Conservation (phyloP, 2,329 filamentous ascomycete genomes). For the Ophiostoma populinum region DNA sequence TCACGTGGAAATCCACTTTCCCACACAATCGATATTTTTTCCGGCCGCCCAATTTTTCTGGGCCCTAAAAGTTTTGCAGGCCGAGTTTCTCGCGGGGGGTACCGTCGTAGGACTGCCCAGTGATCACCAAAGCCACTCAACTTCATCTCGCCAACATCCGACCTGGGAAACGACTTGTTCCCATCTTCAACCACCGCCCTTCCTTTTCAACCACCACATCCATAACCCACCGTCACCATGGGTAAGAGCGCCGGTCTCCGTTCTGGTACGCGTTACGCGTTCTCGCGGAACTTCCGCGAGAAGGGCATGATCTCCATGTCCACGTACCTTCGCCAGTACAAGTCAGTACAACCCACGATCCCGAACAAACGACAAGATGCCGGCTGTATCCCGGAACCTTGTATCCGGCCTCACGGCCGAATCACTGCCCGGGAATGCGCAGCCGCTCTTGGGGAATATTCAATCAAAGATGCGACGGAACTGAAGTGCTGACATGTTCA, state of each 20-base stretch:
- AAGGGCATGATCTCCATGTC: slow-evolving; percentile 85
- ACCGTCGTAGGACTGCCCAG: not conserved
- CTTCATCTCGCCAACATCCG: slow-evolving; percentile 4
- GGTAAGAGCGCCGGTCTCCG: slow-evolving; percentile 78
- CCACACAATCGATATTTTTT: slow-evolving; percentile 9
- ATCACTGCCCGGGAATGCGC: no score
- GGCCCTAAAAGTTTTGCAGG: slow-evolving; percentile 10
- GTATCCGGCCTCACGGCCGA: no score
- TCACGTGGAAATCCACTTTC: slow-evolving; percentile 9
- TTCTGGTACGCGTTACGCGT: slow-evolving; percentile 81
- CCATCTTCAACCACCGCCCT: slow-evolving; percentile 5
- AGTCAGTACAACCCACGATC: slow-evolving; percentile 31
- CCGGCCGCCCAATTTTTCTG: slow-evolving; percentile 7
- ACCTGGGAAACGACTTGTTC: slow-evolving; percentile 3
- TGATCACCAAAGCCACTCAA: slow-evolving; percentile 2
- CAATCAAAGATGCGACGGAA: no score
- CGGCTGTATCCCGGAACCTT: no score
- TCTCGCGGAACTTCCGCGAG: slow-evolving; percentile 86
- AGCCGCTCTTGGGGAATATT: no score
- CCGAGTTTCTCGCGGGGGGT: slow-evolving; percentile 8
- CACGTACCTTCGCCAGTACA: slow-evolving; percentile 91
- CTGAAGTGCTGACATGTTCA: slow-evolving; percentile 19
- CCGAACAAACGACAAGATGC: not conserved
- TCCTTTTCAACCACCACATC: slow-evolving; percentile 3
- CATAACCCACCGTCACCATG: slow-evolving; percentile 33